phyloP scores from a whole-genome alignment of 2,329 filamentous ascomycete species.

The Monosporascus sp. region DNA sequence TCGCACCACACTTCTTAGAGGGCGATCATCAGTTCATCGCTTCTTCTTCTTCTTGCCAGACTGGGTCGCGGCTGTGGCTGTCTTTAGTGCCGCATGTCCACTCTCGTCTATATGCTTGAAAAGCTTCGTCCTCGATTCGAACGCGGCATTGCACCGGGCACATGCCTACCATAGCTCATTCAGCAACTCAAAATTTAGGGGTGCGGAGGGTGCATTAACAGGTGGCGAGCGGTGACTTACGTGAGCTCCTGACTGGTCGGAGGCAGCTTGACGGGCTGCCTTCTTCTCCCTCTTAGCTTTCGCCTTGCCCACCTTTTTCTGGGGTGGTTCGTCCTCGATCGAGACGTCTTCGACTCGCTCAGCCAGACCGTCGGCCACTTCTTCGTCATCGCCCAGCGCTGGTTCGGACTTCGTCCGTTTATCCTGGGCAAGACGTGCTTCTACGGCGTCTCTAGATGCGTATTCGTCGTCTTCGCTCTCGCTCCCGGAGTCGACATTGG shows the following conservation, averaged over 20 bases:
- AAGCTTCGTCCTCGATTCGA: conserved; percentile 61
- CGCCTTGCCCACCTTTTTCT: conserved; percentile 44
- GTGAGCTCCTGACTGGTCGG: conserved; percentile 25
- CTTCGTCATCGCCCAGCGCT: conserved; percentile 8
- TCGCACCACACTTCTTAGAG: no score
- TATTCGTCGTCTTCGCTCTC: conserved; percentile 37
- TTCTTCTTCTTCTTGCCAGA: conserved; percentile 35
- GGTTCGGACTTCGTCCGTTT: conserved; percentile 1
- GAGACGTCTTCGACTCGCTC: conserved; percentile 20
- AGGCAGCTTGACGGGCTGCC: conserved; percentile 34
- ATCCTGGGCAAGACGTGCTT: conserved; percentile 31
- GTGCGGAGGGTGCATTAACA: neutral
- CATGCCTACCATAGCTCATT: conserved; percentile 33
- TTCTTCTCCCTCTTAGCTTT: conserved; percentile 47
- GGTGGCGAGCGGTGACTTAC: conserved; percentile 25
- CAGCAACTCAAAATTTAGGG: neutral
- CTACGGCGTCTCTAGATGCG: conserved; percentile 38
- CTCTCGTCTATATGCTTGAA: conserved; percentile 67
- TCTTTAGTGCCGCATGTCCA: conserved; percentile 54
- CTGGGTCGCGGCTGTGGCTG: conserved; percentile 13
- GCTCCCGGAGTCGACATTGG: conserved; percentile 7
- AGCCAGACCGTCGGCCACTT: conserved; percentile 4
- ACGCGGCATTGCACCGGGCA: conserved; percentile 38
- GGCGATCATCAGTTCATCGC: conserved; percentile 17
- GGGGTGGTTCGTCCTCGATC: conserved; percentile 15